Evolutionary conservation across 2,329 filamentous ascomycete genomes (phyloP), one percentile per base, ranked within the genome.

Genomic region (Septoria petroselini): DNA sequence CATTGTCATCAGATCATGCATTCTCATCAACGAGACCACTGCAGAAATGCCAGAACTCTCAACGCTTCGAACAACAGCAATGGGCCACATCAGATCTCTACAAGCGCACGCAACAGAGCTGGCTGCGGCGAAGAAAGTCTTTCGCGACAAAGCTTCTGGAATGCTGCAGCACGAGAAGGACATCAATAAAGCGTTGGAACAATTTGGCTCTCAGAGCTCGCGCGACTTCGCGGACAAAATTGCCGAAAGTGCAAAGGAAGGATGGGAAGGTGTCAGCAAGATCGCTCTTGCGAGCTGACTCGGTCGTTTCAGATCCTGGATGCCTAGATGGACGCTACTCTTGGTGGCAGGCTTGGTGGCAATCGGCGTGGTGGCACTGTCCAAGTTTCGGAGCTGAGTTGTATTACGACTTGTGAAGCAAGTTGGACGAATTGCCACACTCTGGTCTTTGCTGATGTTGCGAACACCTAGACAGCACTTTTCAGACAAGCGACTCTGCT

Each of bases 221-320:
- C 42, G 41, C 5, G 25, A 5, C 1, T 65, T 65, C 48, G 57
- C 48, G 15, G 50, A 59, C 37, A 46, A 29, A 14, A 55, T 62
- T 8, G 58, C 55, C 8, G 44, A 48, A 18, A 42, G 56, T 19
- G 63, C 56, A 39, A 58, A 40, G 23, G 56, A 58, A 27, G 63
- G 62, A 3, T 66, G 63, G 59, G 63, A 62, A 27, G 60, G 58
- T 8, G 48, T 66, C 12, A 39, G 38, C 29, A 56, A 45, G 46
- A 42, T 59, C n/a, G 33, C 19, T 5, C 11, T 48, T 3, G 2
- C 6, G 14, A 15, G n/a, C 18, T 37, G 46, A 42, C 37, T 41
- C 40, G 25, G 12, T 27, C 5, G 23, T 9, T 27, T 27, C 23
- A 27, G 27, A 41, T 6, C 3, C 17, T 7, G 11, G 35, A 58